A percentile compares a stretch with the other conserved stretches of the same genome.
Conservation (phyloP, 306 rosid genomes). For the Castanea sativa region DNA sequence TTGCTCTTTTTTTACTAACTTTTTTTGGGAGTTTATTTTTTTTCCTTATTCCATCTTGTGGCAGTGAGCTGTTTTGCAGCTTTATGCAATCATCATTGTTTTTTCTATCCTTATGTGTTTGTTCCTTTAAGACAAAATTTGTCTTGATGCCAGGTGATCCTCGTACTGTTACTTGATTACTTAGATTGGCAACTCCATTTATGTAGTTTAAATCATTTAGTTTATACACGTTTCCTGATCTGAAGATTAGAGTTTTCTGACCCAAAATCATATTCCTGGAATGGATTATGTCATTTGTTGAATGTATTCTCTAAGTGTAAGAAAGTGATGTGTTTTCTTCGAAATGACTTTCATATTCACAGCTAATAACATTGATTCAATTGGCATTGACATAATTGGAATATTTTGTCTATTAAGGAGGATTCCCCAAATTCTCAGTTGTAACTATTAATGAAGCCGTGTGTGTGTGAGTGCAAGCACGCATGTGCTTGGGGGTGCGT, state of each 20-base stretch:
- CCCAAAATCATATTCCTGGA: neutral
- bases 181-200: neutral
- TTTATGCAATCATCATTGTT: neutral
- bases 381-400: no score
- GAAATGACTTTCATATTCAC: neutral
- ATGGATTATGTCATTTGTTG: neutral
- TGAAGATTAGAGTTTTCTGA: neutral
- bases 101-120: neutral
- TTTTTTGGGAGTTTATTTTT: neutral
- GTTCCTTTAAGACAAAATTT: neutral
- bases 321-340: neutral
- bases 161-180: neutral
- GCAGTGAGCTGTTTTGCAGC: neutral
- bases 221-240: neutral
- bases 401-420: constrained; percentile 4
- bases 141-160: neutral
- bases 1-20: neutral
- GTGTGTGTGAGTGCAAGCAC: no score
- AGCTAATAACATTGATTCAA: no score
- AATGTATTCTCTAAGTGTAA: neutral
- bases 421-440: constrained; percentile 2
- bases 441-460: no score
- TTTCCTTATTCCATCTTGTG: neutral
- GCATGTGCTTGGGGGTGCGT: no score
- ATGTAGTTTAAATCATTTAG: neutral